phyloP scores from a whole-genome alignment of 805 yeast genomes.

The Candida nitratophila region DNA sequence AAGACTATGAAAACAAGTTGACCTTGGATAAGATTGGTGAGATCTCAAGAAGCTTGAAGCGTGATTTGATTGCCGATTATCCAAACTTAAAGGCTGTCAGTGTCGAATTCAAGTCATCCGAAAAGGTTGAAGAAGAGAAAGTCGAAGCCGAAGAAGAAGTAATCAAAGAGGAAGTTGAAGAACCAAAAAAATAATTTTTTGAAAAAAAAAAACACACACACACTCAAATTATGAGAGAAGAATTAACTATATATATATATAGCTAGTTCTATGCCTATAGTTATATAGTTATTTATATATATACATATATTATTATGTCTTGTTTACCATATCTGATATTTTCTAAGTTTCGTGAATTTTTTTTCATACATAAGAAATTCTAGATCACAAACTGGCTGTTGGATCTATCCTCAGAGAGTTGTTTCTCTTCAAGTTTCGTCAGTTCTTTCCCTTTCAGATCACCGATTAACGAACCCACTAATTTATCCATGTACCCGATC shows the following conservation, averaged over 20 bases:
- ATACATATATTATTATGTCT: no score
- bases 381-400: background rate
- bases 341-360: no score
- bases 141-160: constrained; percentile 3
- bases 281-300: no score
- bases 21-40: constrained; percentile 27
- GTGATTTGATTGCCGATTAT: constrained; percentile 27
- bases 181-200: background rate
- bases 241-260: no score
- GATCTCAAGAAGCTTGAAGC: constrained; percentile 18
- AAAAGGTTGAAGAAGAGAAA: constrained; percentile 5
- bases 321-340: no score
- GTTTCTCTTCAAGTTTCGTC: constrained; percentile 47
- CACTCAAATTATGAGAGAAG: no score
- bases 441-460: constrained; percentile 53
- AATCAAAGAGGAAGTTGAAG: constrained; percentile 3
- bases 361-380: no score
- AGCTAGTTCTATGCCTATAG: no score
- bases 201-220: background rate
- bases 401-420: constrained; percentile 5
- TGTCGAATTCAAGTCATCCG: constrained; percentile 24
- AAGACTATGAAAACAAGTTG: constrained; percentile 19
- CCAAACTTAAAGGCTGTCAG: constrained; percentile 26
- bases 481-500: constrained; percentile 28
- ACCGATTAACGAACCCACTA: constrained; percentile 21